These are phyloP conservation scores for Pseudotsuga menziesii DNA, from an alignment of 75 land plant genomes.

Conservation along the genomic window DNA sequence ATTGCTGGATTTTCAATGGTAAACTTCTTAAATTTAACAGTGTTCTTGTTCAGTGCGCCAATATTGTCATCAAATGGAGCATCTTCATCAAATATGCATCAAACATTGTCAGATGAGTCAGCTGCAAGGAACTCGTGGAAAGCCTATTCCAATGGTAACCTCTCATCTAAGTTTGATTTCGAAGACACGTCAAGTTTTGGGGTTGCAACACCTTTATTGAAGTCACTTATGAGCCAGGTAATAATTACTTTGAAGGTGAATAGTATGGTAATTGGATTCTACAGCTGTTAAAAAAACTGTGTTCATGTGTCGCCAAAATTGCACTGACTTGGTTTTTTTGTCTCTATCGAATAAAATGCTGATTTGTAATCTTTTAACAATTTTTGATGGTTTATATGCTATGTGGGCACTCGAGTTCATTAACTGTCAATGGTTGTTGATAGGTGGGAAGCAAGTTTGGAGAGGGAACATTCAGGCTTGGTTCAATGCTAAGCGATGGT, in stretches of 20 bases:
- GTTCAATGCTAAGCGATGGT: constrained; percentile 80
- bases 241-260: neutral
- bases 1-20: neutral
- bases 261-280: neutral
- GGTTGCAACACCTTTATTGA: constrained; percentile 78
- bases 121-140: constrained; percentile 55
- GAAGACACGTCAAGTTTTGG: constrained; percentile 69
- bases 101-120: constrained; percentile 31
- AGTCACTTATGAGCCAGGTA: constrained; percentile 93
- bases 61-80: constrained; percentile 60
- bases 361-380: neutral
- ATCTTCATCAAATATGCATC: constrained; percentile 27
- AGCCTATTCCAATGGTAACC: constrained; percentile 54
- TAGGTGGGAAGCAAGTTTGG: constrained; percentile 99
- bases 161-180: constrained; percentile 51
- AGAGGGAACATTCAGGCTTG: constrained; percentile 86
- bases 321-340: neutral
- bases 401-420: neutral
- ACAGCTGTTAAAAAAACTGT: neutral
- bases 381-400: neutral
- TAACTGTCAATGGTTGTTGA: neutral
- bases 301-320: neutral
- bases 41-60: constrained; percentile 61
- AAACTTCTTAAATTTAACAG: neutral
- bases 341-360: neutral